Evolutionary conservation across 306 rosid species (phyloP), one percentile per base, ranked within the genome.

Genomic region (Rosa lucieae): DNA sequence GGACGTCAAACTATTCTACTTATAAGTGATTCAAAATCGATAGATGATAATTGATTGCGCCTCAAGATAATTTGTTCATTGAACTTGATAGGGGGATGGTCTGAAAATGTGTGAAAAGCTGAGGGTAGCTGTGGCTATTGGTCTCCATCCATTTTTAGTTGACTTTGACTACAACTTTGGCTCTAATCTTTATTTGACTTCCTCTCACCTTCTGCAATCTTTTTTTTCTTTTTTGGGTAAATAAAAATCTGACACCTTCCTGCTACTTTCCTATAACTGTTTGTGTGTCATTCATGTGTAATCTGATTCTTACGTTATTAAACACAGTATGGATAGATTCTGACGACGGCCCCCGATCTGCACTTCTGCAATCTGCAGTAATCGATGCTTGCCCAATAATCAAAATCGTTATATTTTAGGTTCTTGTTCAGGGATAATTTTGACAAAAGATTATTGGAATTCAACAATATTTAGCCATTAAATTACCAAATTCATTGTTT

Each of bases 161-260:
- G 72, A 83, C 83, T 63, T 70, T 70, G 86, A 78, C 74, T 10
- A 48, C 10, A 61, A 4, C 5, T 1, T 11, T 59, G 66, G 32
- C 66, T 26, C 5, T 1, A 23, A 1, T 61, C 6, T 26, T 5
- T 4, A 1, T 58, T 8, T 0, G 29, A 6, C 67, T 26, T n/a
- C 67, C 7, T 61, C 67, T 1, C 39, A 61, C 17, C 67, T 61
- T 61, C 37, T 7, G 9, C 1, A 7, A 20, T 0, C 2, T 6
- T 6, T 53, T 53, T 5, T 6, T 18, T 53, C 44, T 53, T 2
- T 53, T 18, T 18, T 53, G n/a, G 48, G 48, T 8, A 44, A 44
- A 44, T 44, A 2, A 32, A 44, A 44, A 47, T 12, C 52, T 53
- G 61, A 20, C 26, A 20, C 61, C 7, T 55, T 55, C 62, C 62